A percentile compares a stretch with the other conserved stretches of the same genome.
These are phyloP conservation scores for Apocynum venetum DNA, from an alignment of 257 asterid species.

Conservation along the genomic window DNA sequence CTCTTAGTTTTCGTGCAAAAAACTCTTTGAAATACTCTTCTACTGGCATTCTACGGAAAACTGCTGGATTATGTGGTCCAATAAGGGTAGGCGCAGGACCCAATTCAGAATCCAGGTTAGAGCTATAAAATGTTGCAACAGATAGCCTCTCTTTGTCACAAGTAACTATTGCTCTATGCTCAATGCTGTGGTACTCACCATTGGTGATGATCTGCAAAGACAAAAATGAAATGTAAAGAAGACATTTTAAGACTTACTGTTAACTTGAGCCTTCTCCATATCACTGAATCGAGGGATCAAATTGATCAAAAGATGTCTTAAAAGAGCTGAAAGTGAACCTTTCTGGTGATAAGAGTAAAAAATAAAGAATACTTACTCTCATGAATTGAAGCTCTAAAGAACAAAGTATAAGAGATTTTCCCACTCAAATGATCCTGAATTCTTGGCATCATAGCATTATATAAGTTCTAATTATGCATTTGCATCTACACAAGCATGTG, in stretches of 20 bases:
- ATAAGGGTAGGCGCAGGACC: slow-evolving; percentile 49
- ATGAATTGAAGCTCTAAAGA: neutral
- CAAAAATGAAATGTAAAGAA: neutral
- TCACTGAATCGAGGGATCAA: neutral
- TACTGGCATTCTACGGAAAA: slow-evolving; percentile 26
- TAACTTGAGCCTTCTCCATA: neutral
- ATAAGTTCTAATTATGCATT: neutral
- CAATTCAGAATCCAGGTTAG: slow-evolving; percentile 35
- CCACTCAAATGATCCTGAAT: neutral
- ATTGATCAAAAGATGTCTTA: neutral
- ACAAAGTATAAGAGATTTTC: neutral
- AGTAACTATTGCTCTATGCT: slow-evolving; percentile 54
- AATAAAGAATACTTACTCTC: neutral
- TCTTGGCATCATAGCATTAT: too few relatives aligned
- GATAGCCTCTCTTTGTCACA: slow-evolving; percentile 44
- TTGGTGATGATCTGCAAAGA: slow-evolving; percentile 47
- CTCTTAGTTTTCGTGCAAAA: slow-evolving; percentile 41
- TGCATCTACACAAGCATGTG: neutral
- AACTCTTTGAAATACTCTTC: slow-evolving; percentile 36
- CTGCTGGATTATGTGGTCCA: slow-evolving; percentile 33
- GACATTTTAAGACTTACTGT: neutral
- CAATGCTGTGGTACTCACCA: slow-evolving; percentile 45
- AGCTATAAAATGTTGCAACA: slow-evolving; percentile 46
- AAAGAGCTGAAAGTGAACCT: neutral
- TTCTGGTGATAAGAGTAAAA: neutral